Evolutionary conservation across 306 rosid species (phyloP).

Genomic region (Luffa aegyptiaca): DNA sequence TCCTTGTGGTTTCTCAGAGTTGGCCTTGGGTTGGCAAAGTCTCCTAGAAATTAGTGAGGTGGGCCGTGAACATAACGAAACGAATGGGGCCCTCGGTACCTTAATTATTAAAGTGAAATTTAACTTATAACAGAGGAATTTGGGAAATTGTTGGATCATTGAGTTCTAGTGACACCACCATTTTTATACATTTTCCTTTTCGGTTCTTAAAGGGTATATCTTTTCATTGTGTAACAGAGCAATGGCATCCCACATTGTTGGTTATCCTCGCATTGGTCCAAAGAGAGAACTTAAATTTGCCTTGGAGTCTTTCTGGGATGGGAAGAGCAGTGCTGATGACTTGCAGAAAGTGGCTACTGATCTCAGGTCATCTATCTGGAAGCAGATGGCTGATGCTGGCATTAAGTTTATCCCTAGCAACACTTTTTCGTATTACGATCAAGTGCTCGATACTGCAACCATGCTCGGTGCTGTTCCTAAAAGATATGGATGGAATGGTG

Average conservation of each 20-base stretch:
- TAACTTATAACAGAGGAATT: neutral
- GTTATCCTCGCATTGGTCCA: constrained; percentile 87
- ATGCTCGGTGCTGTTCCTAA: constrained; percentile 83
- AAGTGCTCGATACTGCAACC: constrained; percentile 70
- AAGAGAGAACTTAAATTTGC: constrained; percentile 75
- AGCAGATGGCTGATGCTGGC: constrained; percentile 70
- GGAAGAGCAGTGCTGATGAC: constrained; percentile 60
- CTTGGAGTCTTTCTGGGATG: constrained; percentile 86
- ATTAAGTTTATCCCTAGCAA: constrained; percentile 73
- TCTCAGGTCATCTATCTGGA: constrained; percentile 63
- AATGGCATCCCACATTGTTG: constrained; percentile 78
- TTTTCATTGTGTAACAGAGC: constrained; percentile 27
- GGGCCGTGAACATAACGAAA: neutral
- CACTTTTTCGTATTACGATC: constrained; percentile 80
- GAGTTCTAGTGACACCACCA: neutral
- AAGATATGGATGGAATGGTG: constrained; percentile 58
- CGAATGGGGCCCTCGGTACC: neutral
- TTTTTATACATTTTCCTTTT: neutral
- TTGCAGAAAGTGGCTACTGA: constrained; percentile 49
- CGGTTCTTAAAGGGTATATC: neutral
- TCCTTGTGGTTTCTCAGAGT: neutral
- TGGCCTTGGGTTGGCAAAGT: neutral
- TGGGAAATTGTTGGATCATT: neutral
- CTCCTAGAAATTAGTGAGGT: neutral
- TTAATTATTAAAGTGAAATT: neutral